Percentiles rank a stretch among this genome's conserved stretches.
These are phyloP conservation scores for Colletotrichum tanaceti DNA, from an alignment of 2,329 filamentous ascomycete species.

Conservation along the genomic window DNA sequence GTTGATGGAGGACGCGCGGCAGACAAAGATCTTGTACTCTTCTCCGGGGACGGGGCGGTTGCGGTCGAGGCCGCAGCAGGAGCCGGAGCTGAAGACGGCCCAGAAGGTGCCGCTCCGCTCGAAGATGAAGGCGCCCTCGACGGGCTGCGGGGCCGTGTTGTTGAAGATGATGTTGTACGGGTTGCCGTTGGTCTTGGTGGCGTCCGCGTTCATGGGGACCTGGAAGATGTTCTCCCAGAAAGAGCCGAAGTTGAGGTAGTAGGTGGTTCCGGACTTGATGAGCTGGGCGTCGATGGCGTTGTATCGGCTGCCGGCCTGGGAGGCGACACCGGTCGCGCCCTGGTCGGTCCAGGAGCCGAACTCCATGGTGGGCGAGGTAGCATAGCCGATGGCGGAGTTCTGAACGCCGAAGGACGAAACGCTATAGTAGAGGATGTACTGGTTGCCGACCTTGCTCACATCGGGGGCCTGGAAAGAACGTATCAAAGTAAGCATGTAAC, in stretches of 20 bases:
- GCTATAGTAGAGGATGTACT: conserved; percentile 76
- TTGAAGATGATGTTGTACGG: conserved; percentile 65
- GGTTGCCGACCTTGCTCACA: conserved; percentile 64
- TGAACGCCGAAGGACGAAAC: conserved; percentile 73
- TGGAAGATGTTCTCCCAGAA: conserved; percentile 76
- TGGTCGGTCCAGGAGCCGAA: conserved; percentile 70
- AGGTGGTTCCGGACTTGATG: conserved; percentile 53
- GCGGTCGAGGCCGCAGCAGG: conserved; percentile 70
- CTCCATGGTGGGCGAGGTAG: conserved; percentile 59
- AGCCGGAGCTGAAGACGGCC: conserved; percentile 71
- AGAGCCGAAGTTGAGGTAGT: conserved; percentile 72
- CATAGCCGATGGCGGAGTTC: conserved; percentile 69
- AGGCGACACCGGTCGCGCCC: conserved; percentile 64
- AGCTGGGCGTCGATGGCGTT: conserved; percentile 72
- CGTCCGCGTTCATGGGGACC: conserved; percentile 58
- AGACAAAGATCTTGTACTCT: conserved; percentile 76
- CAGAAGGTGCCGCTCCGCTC: conserved; percentile 70
- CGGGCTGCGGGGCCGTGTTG: conserved; percentile 60
- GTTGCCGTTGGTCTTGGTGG: conserved; percentile 45
- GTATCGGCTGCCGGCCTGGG: conserved; percentile 57
- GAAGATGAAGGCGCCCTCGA: conserved; percentile 69
- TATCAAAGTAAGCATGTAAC: background rate
- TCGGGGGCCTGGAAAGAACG: conserved; percentile 67
- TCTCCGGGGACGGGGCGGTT: conserved; percentile 62
- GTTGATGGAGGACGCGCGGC: conserved; percentile 64